Evolutionary conservation across 2,329 filamentous ascomycete genomes (phyloP), one percentile per base, ranked within the genome.

Genomic region (Podosphaera fusca): DNA sequence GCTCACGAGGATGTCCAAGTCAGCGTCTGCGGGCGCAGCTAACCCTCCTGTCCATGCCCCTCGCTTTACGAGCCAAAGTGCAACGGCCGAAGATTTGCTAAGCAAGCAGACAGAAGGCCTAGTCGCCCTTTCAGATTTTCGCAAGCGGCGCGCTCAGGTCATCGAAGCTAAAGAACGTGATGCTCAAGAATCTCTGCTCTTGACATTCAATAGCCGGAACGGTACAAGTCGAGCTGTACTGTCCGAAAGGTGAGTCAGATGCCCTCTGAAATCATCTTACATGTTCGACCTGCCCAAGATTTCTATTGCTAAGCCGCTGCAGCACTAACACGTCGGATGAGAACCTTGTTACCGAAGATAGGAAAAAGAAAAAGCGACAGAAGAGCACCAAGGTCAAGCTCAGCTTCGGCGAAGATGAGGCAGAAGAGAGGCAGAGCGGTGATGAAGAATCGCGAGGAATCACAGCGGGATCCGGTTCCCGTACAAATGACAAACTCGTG

Each of bases 71-170:
- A 58, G 65, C 0, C 63, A 66, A 55, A 59, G 60, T 30, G 66
- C 65, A 55, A 68, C 66, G 3, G 65, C 65, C 6, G 67, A 68
- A 60, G 67, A 68, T 56, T 61, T 68, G 5, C 66, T 68, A 31
- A 63, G 63, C 30, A 67, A 62, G 6, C 66, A 68, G 54, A 68
- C 67, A 0, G 88, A 95, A 62, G 92, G 92, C 46, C 81, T 98
- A 2, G 90, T 96, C 56, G 80, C 86, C 58, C 81, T 95, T 49
- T 87, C 86, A 62, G 92, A 96, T 68, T 96, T 94, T 69, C 87
- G 90, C 70, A 96, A 98, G 72, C 82, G 92, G 59, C 87, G 90
- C 69, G 89, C 88, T 63, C 87, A 95, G 70, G 87, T 89, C n/a
- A 74, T 95, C 53, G 90, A 95, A 69, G 82, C 87, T 67, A 90